These are phyloP conservation scores for Mortierella sp. DNA, from an alignment of 371 early-diverging fungal genomes.

Conservation along the genomic window DNA sequence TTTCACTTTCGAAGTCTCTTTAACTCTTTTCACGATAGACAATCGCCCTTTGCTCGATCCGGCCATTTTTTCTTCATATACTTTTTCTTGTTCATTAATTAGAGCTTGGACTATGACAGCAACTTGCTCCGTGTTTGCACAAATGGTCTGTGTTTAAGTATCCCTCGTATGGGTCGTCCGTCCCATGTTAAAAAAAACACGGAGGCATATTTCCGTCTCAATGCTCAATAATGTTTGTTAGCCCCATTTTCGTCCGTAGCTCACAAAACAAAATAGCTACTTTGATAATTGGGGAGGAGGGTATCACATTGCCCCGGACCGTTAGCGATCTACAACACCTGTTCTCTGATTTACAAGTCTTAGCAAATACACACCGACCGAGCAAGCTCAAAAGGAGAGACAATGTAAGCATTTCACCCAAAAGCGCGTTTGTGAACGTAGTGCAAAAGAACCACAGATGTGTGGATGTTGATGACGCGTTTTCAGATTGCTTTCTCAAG, in stretches of 20 bases:
- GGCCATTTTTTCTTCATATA: neutral
- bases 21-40: neutral
- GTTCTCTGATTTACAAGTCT: no score
- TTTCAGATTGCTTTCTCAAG: no score
- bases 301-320: neutral
- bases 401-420: no score
- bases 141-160: constrained; percentile 8
- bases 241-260: neutral
- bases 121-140: constrained; percentile 7
- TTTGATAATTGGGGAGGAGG: neutral
- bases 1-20: neutral
- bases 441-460: no score
- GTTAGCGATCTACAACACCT: neutral
- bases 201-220: neutral
- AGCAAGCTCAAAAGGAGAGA: no score
- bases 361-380: no score
- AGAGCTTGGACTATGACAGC: neutral
- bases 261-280: neutral
- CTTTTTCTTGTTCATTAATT: neutral
- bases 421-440: no score
- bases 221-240: neutral
- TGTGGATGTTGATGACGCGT: no score
- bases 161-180: neutral
- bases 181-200: neutral
- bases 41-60: constrained; percentile 10